Base-by-base conservation (phyloP, 495 filamentous ascomycete genomes). In the Aspergillus ostianus region DNA sequence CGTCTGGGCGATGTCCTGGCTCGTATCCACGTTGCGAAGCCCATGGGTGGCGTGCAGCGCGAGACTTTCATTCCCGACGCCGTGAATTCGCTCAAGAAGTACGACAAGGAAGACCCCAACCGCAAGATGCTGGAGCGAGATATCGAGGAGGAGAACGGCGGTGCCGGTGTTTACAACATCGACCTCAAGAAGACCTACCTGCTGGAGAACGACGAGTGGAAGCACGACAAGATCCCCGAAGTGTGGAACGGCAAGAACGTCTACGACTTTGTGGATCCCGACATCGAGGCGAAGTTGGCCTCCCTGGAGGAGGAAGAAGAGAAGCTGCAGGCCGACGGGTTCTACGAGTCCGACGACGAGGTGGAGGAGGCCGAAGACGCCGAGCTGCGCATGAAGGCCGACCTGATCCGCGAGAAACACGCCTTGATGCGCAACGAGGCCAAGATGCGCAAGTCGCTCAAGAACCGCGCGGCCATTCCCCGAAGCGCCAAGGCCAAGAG, bases 241-340 rank as follows among this genome's bases (percentile, higher is more conserved):
- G 80, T 93, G 46, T 88, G 90, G 77, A 86, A 97, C 65, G 94
- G 94, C 69, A 91, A 90, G 81, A 98, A 98, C 75, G 90, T 98
- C 32, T 92, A 91, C 79, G 94, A 98, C 71, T 98, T 88, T 71
- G 86, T 98, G 70, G 94, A 98, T 64, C 93, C 94, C 0, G 94
- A 98, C 58, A 98, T 98, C 73, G 94, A 96, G 64, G 81, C 83
- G 59, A 97, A 93, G 76, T 82, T 98, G 45, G 86, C 86, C 27
- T 91, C 92, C 48, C 81, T 98, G 44, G 94, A 98, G 72, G 92
- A 91, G 57, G 94, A 98, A 67, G 94, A 98, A 67, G 93, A 97
- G 75, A 86, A 87, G 55, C 82, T 98, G 4, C 85, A 97, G 75
- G 88, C 85, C 13, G 86, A 91, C 41, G 92, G 92, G 48, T 93